Evolutionary conservation across 257 asterid species (phyloP), one percentile per base, ranked within the genome.

Genomic region (Nicotiana sylvestris): DNA sequence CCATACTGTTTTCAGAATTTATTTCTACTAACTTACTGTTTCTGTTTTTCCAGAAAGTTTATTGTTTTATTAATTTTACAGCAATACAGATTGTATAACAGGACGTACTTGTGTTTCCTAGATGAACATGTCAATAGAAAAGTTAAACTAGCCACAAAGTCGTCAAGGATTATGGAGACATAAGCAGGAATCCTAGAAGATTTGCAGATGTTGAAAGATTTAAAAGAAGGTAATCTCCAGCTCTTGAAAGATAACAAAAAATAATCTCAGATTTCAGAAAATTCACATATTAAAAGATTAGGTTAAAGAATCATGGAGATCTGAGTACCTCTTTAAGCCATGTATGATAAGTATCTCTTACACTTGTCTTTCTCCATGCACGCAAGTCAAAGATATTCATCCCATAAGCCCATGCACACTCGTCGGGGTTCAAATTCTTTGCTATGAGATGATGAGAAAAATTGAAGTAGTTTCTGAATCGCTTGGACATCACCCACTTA

Each of bases 401-500:
- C 83, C 87, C 87, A 85, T 85, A 82, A 29, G 87, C 87, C 87
- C 87, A 85, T 69, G 87, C 87, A 82, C 87, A 85, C 76, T 85
- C 85, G 29, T 85, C 79, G 53, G 87, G 85, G 58, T 77, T 78
- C 61, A 85, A 77, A 66, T 78, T 77, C 78, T 82, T 68, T 27
- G 83, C 85, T 43, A 85, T 85, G 4, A 82, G 85, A 29, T 85
- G 87, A 82, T 85, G 85, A 85, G 87, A 85, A 85, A 85, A 85
- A 76, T 85, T 85, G 61, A 85, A 85, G 78, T 85, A 85, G 46
- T 85, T 85, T 76, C 81, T 85, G 83, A 85, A 81, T 65, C 80
- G 82, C 81, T 85, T 85, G 6, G 87, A 82, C 87, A 82, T 85
- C 4, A 85, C 85, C 83, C 83, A 82, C 32, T 61, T 21, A 82